phyloP scores from a whole-genome alignment of 202 grass and related monocot species.

The Thinopyrum obtusiflorum region DNA sequence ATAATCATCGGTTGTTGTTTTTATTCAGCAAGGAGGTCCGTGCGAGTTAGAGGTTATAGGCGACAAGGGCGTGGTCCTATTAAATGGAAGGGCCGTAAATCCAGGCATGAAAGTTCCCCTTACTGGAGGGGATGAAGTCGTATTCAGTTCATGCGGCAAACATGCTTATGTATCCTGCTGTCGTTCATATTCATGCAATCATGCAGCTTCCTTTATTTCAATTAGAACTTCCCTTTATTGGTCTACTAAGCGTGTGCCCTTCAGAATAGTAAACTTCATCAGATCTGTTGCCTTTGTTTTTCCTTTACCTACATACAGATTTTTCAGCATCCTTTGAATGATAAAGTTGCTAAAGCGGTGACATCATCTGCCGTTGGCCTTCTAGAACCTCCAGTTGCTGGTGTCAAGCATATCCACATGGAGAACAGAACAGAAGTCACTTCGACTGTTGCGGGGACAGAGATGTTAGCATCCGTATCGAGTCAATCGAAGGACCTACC shows the following conservation, averaged over 20 bases:
- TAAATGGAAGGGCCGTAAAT: constrained; percentile 67
- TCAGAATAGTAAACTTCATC: constrained; percentile 14
- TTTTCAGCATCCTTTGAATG: constrained; percentile 86
- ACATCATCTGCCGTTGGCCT: constrained; percentile 46
- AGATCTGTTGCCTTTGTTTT: constrained; percentile 28
- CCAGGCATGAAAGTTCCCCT: constrained; percentile 57
- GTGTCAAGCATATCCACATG: constrained; percentile 53
- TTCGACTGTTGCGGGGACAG: constrained; percentile 65
- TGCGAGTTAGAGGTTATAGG: constrained; percentile 84
- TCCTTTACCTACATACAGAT: constrained; percentile 57
- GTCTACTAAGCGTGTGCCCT: constrained; percentile 20
- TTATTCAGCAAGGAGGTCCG: constrained; percentile 56
- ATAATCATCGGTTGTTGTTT: constrained; percentile 27
- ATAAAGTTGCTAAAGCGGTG: constrained; percentile 53
- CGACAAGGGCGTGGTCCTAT: constrained; percentile 71
- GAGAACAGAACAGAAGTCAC: constrained; percentile 63
- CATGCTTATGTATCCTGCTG: constrained; percentile 94
- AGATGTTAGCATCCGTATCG: constrained; percentile 77
- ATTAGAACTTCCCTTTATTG: constrained; percentile 4
- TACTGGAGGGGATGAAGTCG: constrained; percentile 83
- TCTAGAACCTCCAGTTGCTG: constrained; percentile 44
- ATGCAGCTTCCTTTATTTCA: constrained; percentile 23
- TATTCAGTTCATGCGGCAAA: constrained; percentile 72
- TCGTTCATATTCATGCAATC: constrained; percentile 20
- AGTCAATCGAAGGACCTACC: constrained; percentile 57